Base-by-base conservation (phyloP, 495 filamentous ascomycete species). In the Penicillium mononematosum region DNA sequence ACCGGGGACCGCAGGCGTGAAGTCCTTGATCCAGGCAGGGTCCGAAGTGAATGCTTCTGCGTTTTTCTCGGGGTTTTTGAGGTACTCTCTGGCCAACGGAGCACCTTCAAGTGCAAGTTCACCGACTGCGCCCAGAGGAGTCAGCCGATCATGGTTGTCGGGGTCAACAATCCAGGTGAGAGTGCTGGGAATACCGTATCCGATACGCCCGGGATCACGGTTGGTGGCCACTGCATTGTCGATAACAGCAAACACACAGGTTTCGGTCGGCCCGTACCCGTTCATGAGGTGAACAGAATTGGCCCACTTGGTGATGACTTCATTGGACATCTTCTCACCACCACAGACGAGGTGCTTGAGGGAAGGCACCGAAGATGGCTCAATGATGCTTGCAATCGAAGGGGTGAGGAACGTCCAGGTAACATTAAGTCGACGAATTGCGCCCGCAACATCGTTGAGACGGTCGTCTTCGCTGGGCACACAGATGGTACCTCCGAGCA, bases 261-360 rank as follows among this genome's bases (percentile, higher is more conserved):
- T 75, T 48, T 87, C 85, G 0, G 78, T 81, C 3, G 84, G 84
- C 1, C 85, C 84, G 51, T 88, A 88, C 0, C 72, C 81, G 55
- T 84, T 85, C 25, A 85, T 70, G 0, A 86, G 49, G 19, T 68
- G 69, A 0, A 82, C 66, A 3, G 66, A 58, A 25, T 78, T 70
- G 16, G 72, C 78, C 85, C 85, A 88, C 46, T 79, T 81, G 1
- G 66, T 69, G 7, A 84, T 73, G 53, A 80, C 72, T 16, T 81
- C 79, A 17, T 71, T 66, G 4, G 78, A 73, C 64, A 80, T 63
- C 53, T 72, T 72, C 61, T 82, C 78, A 25, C 78, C 78, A 53
- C 78, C 79, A 34, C 69, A 73, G 0, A 72, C 64, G n/a, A 82
- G 67, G 4, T 70, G 58, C 45, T 79, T 70, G 45, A 81, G 49